A percentile compares a stretch with the other conserved stretches of the same genome.
phyloP scores from a whole-genome alignment of 352 stramenopile species.

The Phytophthora sp. region DNA sequence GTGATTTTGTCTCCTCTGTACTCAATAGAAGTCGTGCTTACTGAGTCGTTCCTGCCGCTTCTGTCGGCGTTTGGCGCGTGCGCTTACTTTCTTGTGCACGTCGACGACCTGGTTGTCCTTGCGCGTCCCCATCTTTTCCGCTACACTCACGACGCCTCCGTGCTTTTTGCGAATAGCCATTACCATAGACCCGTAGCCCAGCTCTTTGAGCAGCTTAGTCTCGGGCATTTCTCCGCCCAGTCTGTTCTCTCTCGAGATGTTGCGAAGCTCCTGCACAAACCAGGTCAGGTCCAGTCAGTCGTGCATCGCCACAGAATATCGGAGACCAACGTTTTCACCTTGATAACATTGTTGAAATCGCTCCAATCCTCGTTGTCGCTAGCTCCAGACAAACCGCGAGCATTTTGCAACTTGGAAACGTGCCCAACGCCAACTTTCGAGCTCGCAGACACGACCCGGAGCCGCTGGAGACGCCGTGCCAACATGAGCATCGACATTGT shows the following conservation, averaged over 20 bases:
- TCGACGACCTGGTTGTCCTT: constrained; percentile 47
- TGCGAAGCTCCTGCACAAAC: constrained; percentile 57
- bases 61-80: constrained; percentile 63
- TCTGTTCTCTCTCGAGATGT: constrained; percentile 57
- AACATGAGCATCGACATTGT: constrained; percentile 16
- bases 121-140: constrained; percentile 54
- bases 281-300: constrained; percentile 1
- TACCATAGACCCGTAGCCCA: constrained; percentile 67
- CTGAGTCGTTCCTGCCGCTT: constrained; percentile 60
- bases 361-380: constrained; percentile 45
- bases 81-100: constrained; percentile 74
- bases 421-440: not conserved
- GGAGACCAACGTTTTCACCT: constrained; percentile 42
- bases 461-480: constrained; percentile 21
- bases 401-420: not conserved
- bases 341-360: constrained; percentile 66
- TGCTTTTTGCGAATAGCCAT: constrained; percentile 86
- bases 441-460: not conserved
- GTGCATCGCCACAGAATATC: not conserved
- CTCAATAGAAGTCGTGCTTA: constrained; percentile 78
- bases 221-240: constrained; percentile 54
- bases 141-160: constrained; percentile 69
- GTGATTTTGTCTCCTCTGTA: constrained; percentile 1
- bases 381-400: constrained; percentile 13
- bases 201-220: constrained; percentile 73